Evolutionary conservation across 2,329 filamentous ascomycete genomes (phyloP).

Genomic region (Trichoderma atrobrunneum): DNA sequence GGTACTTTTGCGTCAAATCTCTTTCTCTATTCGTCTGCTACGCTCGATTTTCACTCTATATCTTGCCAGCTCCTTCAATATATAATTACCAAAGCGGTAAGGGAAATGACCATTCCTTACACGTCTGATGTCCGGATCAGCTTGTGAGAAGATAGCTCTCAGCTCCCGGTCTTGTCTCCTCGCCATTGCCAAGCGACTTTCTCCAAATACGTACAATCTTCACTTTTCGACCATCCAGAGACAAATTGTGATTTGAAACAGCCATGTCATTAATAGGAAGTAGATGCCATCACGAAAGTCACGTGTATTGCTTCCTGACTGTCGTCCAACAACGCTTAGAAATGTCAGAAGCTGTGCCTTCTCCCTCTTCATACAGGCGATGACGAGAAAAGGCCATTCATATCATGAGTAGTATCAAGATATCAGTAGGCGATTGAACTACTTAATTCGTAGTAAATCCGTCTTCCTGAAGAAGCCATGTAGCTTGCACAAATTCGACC

Average conservation of each 20-base stretch:
- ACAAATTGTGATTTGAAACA: neutral
- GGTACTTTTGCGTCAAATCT: neutral
- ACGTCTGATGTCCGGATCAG: neutral
- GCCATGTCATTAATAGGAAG: too few relatives aligned
- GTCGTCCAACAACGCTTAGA: neutral
- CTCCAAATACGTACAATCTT: fast-evolving
- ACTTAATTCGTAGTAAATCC: too few relatives aligned
- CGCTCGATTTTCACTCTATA: neutral
- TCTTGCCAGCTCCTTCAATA: neutral
- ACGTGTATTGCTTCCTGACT: neutral
- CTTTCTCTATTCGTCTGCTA: neutral
- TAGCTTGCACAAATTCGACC: neutral
- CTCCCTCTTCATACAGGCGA: neutral
- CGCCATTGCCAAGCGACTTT: neutral
- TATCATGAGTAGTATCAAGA: neutral
- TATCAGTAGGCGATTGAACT: neutral
- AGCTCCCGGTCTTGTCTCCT: neutral
- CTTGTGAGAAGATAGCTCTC: neutral
- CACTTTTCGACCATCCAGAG: neutral
- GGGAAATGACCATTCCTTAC: neutral
- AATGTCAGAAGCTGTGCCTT: neutral
- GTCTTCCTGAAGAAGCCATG: neutral
- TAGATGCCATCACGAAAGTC: neutral
- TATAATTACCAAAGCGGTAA: neutral
- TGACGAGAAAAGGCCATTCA: neutral